Evolutionary conservation across 176 grass and related monocot genomes (phyloP).

Genomic region (Pontederia paniculata): DNA sequence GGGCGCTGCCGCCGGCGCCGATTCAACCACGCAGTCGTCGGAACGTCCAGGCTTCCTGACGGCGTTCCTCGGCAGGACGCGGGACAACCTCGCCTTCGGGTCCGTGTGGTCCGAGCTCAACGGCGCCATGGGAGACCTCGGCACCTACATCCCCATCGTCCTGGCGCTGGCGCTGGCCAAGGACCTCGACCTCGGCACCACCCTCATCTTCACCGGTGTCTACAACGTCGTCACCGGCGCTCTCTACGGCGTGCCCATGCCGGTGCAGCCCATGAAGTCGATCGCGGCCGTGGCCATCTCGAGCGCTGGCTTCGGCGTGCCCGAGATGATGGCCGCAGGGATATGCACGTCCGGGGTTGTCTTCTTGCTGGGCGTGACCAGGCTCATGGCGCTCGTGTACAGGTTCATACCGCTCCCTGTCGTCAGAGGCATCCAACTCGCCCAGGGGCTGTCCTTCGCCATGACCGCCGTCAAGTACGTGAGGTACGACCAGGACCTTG

Average conservation of each 20-base stretch:
- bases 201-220: constrained; percentile 42
- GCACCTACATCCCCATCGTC: constrained; percentile 89
- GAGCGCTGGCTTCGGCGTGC: constrained; percentile 29
- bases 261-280: constrained; percentile 29
- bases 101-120: constrained; percentile 63
- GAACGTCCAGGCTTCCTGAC: too few species aligned
- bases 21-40: too few species aligned
- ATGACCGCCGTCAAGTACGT: constrained; percentile 81
- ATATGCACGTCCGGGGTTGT: constrained; percentile 50
- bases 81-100: neutral
- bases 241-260: constrained; percentile 47
- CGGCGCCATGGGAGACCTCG: constrained; percentile 69
- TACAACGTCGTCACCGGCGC: constrained; percentile 43
- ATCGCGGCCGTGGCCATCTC: constrained; percentile 38
- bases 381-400: constrained; percentile 61
- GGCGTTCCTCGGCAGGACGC: neutral
- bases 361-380: constrained; percentile 57
- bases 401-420: constrained; percentile 73
- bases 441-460: constrained; percentile 77
- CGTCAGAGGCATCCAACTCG: constrained; percentile 84
- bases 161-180: constrained; percentile 63
- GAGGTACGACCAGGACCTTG: constrained; percentile 56
- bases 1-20: too few species aligned
- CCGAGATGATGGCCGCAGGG: constrained; percentile 67
- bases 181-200: constrained; percentile 35